Percentiles rank a stretch among this genome's conserved stretches.
Evolutionary conservation across 371 early-diverging fungal genomes (phyloP).

Genomic region (Batkoa obscura): DNA sequence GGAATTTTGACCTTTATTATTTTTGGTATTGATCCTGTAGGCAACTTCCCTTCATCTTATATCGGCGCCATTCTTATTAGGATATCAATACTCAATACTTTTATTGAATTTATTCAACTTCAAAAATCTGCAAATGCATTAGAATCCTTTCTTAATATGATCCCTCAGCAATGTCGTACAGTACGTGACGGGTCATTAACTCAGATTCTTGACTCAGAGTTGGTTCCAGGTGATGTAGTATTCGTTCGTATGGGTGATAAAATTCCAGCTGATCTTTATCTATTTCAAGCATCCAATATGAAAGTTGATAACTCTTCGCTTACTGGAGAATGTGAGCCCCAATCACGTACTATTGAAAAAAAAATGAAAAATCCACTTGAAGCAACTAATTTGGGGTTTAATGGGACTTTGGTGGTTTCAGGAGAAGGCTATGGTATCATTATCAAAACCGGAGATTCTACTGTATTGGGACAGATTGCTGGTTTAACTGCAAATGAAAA

Average conservation of each 20-base stretch:
- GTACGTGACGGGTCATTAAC: background rate
- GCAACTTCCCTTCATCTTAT: conserved; percentile 23
- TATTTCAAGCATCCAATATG: conserved; percentile 31
- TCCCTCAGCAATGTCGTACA: conserved; percentile 57
- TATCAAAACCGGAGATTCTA: conserved; percentile 31
- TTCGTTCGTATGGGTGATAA: conserved; percentile 35
- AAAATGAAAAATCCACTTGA: conserved; percentile 16
- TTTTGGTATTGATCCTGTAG: conserved; percentile 32
- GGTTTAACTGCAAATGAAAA: conserved; percentile 22
- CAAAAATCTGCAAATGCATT: conserved; percentile 66
- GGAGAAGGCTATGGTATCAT: conserved; percentile 41
- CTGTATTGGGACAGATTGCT: conserved; percentile 52
- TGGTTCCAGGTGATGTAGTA: conserved; percentile 35
- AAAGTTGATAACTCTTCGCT: conserved; percentile 43
- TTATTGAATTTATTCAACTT: conserved; percentile 78
- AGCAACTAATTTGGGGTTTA: conserved; percentile 34
- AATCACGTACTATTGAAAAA: background rate
- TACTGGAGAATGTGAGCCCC: conserved; percentile 41
- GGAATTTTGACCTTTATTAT: conserved; percentile 64
- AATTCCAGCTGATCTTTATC: conserved; percentile 45
- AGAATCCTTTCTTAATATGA: conserved; percentile 72
- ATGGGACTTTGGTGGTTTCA: conserved; percentile 36
- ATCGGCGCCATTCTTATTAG: conserved; percentile 69
- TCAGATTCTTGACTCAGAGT: background rate
- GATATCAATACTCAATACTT: conserved; percentile 76